Conservation (phyloP, 768 basidiomycete species). For the Porpolomopsis calyptriformis region DNA sequence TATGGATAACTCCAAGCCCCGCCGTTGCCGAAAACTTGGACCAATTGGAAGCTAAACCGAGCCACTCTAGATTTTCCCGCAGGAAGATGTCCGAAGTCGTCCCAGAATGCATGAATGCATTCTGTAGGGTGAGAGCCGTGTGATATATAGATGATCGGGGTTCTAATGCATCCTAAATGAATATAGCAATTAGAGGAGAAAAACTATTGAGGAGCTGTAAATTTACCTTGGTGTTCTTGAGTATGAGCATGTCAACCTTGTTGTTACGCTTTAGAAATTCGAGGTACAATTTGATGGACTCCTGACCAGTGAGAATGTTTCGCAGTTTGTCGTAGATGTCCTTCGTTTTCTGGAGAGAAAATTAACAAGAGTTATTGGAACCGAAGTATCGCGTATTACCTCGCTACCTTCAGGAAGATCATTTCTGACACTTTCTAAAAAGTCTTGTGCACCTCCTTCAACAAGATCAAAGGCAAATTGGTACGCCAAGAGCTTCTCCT, state of each 20-base stretch:
- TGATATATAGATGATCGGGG: conserved; percentile 95
- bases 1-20: conserved; percentile 94
- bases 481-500: conserved; percentile 72
- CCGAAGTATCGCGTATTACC: conserved; percentile 27
- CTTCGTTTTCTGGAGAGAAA: conserved; percentile 39
- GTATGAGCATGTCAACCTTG: conserved; percentile 80
- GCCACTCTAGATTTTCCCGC: conserved; percentile 94
- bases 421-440: conserved; percentile 64
- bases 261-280: conserved; percentile 95
- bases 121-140: conserved; percentile 90
- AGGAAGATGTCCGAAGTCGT: conserved; percentile 92
- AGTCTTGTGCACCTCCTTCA: conserved; percentile 90
- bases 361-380: conserved; percentile 2
- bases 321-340: conserved; percentile 64
- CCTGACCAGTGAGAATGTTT: conserved; percentile 80
- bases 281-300: conserved; percentile 85
- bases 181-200: background rate
- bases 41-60: conserved; percentile 93
- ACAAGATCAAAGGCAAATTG: conserved; percentile 94
- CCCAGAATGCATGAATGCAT: conserved; percentile 97
- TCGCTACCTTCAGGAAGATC: conserved; percentile 59
- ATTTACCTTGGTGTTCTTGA: conserved; percentile 85
- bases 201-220: background rate
- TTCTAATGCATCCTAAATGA: conserved; percentile 83
- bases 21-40: conserved; percentile 97